phyloP scores from a whole-genome alignment of 768 basidiomycete genomes.

The Naganishia vishniacii region DNA sequence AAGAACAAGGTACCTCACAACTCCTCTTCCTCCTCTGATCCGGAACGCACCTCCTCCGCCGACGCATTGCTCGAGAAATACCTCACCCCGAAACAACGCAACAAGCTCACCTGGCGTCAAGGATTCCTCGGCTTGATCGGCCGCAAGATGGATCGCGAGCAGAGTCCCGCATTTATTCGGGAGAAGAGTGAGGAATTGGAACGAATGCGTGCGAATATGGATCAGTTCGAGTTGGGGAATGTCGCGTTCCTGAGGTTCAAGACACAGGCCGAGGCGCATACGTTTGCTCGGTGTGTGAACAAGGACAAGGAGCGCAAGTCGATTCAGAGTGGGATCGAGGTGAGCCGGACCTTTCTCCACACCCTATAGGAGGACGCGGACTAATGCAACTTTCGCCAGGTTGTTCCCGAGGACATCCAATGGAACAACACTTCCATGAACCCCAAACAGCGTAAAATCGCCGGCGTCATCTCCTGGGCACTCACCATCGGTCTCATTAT shows the following conservation, averaged over 20 bases:
- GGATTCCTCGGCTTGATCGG: conserved; percentile 46
- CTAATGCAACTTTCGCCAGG: background rate
- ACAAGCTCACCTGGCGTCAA: conserved; percentile 44
- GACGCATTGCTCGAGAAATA: conserved; percentile 38
- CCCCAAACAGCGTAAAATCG: conserved; percentile 41
- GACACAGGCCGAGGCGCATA: conserved; percentile 47
- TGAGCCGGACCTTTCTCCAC: background rate
- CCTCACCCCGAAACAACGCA: conserved; percentile 43
- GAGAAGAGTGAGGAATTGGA: conserved; percentile 41
- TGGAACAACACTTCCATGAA: conserved; percentile 47
- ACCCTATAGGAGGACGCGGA: background rate
- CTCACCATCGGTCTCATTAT: conserved; percentile 48
- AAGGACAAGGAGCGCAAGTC: conserved; percentile 41
- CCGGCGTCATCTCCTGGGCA: conserved; percentile 42
- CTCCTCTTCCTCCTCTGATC: conserved; percentile 27
- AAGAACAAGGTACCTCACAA: conserved; percentile 48
- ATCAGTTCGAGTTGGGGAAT: conserved; percentile 36
- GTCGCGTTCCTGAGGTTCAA: conserved; percentile 45
- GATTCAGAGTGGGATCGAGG: conserved; percentile 40
- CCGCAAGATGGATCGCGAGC: conserved; percentile 43
- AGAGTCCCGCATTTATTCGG: conserved; percentile 42
- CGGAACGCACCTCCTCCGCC: conserved; percentile 16
- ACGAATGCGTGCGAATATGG: conserved; percentile 33
- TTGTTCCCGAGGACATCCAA: conserved; percentile 48
- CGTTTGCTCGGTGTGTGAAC: conserved; percentile 41